Percentiles rank a stretch among this genome's conserved stretches.
These are phyloP conservation scores for Sugiyamaella boreocaroliniensis DNA, from an alignment of 805 yeast genomes.

Conservation along the genomic window DNA sequence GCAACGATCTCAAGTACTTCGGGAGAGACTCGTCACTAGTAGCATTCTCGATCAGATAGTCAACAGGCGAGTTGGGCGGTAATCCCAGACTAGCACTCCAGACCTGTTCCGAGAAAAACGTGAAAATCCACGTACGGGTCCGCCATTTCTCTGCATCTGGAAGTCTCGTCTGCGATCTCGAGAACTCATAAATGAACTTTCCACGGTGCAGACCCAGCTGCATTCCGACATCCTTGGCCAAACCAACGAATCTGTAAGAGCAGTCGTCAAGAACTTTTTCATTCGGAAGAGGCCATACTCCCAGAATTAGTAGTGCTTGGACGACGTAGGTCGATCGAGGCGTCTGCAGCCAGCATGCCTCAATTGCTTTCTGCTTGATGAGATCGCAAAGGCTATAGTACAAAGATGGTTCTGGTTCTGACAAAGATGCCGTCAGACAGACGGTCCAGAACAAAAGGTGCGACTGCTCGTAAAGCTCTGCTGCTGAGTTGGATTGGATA, in stretches of 20 bases:
- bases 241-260: conserved; percentile 78
- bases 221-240: conserved; percentile 76
- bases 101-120: conserved; percentile 80
- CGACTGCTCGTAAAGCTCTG: conserved; percentile 74
- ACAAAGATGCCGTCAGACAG: conserved; percentile 73
- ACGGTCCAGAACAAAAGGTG: conserved; percentile 88
- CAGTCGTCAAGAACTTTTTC: conserved; percentile 89
- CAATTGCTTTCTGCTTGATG: conserved; percentile 81
- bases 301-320: conserved; percentile 77
- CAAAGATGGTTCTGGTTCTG: conserved; percentile 80
- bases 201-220: conserved; percentile 91
- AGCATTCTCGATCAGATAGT: conserved; percentile 73
- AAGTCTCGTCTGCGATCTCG: conserved; percentile 79
- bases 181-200: conserved; percentile 81
- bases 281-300: conserved; percentile 90
- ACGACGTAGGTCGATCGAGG: conserved; percentile 92
- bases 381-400: conserved; percentile 69
- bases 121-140: conserved; percentile 86
- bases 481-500: conserved; percentile 59
- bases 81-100: conserved; percentile 85
- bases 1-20: conserved; percentile 59
- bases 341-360: conserved; percentile 87
- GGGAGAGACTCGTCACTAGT: conserved; percentile 61
- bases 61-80: conserved; percentile 81
- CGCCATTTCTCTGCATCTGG: conserved; percentile 94